phyloP scores from a whole-genome alignment of 352 stramenopile species.

The Pythium brachiatum region DNA sequence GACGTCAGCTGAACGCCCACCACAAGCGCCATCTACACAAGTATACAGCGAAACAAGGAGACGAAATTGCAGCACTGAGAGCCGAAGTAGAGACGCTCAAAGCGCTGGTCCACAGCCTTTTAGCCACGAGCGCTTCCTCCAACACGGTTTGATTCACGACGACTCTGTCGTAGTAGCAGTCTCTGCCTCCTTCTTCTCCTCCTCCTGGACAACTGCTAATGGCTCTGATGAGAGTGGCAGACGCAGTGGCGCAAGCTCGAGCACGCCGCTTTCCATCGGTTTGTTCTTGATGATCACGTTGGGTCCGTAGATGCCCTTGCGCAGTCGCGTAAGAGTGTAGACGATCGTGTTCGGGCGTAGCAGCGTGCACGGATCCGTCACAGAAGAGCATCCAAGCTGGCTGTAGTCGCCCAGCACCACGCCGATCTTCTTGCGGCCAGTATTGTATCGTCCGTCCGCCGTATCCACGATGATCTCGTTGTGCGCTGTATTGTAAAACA shows the following conservation, averaged over 20 bases:
- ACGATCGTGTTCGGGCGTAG: slow-evolving; percentile 54
- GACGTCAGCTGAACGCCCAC: neutral
- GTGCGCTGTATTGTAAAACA: slow-evolving; percentile 31
- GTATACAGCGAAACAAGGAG: neutral
- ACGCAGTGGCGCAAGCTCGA: slow-evolving; percentile 43
- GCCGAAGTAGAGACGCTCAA: slow-evolving; percentile 13
- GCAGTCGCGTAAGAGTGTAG: slow-evolving; percentile 64
- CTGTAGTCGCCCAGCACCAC: slow-evolving; percentile 68
- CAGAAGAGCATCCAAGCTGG: slow-evolving; percentile 67
- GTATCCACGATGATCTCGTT: slow-evolving; percentile 28
- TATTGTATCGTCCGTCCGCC: slow-evolving; percentile 49
- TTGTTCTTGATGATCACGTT: slow-evolving; percentile 81
- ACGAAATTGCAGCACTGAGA: slow-evolving; percentile 3
- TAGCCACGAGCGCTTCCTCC: neutral
- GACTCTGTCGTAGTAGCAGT: too few species aligned
- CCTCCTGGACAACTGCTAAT: neutral
- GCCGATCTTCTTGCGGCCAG: slow-evolving; percentile 63
- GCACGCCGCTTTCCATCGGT: slow-evolving; percentile 61
- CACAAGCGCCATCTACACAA: neutral
- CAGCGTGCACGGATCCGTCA: slow-evolving; percentile 74
- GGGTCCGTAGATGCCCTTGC: slow-evolving; percentile 66
- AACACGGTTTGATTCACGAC: neutral
- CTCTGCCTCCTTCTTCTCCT: neutral
- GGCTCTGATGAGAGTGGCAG: neutral
- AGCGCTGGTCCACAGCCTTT: slow-evolving; percentile 2